These are phyloP conservation scores for Agrocybe pediades DNA, from an alignment of 768 basidiomycete genomes.

Conservation along the genomic window DNA sequence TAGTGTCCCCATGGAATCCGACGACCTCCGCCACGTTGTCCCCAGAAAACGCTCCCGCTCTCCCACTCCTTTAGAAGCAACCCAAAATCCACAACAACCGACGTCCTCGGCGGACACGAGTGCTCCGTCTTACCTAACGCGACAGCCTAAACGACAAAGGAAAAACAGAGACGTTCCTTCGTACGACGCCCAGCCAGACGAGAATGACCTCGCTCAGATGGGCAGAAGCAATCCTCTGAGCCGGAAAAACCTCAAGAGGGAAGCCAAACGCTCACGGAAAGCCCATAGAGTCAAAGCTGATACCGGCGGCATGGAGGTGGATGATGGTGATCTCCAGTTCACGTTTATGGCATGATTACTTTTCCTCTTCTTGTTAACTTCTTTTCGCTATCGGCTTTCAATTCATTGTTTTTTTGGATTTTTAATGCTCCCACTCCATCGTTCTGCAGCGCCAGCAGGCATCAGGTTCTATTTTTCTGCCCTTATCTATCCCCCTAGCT, in stretches of 20 bases:
- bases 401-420: neutral
- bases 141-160: conserved; percentile 63
- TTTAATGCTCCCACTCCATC: no score
- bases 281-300: conserved; percentile 36
- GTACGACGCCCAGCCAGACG: conserved; percentile 53
- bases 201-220: conserved; percentile 47
- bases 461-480: neutral
- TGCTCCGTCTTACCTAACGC: conserved; percentile 25
- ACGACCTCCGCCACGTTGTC: conserved; percentile 32
- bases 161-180: conserved; percentile 54
- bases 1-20: conserved; percentile 37
- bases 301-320: conserved; percentile 45
- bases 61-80: conserved; percentile 27
- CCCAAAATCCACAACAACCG: conserved; percentile 9
- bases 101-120: conserved; percentile 11
- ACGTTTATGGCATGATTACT: conserved; percentile 44
- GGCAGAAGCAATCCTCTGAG: conserved; percentile 60
- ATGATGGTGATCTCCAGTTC: conserved; percentile 45
- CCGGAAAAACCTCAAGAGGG: conserved; percentile 60
- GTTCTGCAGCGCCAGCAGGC: no score
- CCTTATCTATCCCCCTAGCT: no score
- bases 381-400: neutral
- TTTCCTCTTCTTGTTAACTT: neutral
- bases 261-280: conserved; percentile 63
- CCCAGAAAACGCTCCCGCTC: conserved; percentile 41